A percentile compares a stretch with the other conserved stretches of the same genome.
These are phyloP conservation scores for Thalassiosira mediterranea DNA, from an alignment of 352 stramenopile species.

Conservation along the genomic window DNA sequence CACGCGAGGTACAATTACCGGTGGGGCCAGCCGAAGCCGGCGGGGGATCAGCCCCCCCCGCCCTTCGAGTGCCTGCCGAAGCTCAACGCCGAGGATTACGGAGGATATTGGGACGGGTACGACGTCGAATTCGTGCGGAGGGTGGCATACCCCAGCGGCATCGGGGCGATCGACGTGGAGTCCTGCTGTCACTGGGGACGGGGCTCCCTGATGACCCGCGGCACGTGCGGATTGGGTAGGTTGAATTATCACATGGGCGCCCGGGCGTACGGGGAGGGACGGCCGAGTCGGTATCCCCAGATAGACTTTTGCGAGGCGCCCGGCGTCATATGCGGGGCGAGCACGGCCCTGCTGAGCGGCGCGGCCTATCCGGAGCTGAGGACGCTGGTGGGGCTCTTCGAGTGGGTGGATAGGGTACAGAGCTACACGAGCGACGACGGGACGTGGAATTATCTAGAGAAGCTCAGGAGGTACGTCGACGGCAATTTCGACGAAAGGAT, in stretches of 20 bases:
- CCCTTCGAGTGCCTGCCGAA: constrained; percentile 34
- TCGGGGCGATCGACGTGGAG: constrained; percentile 38
- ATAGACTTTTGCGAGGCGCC: constrained; percentile 53
- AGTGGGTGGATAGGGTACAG: constrained; percentile 38
- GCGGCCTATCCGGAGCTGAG: constrained; percentile 49
- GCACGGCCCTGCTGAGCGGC: constrained; percentile 27
- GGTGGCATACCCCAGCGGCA: constrained; percentile 22
- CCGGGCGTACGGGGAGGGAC: constrained; percentile 24
- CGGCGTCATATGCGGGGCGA: constrained; percentile 1
- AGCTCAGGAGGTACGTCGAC: background rate
- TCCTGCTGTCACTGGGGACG: constrained; percentile 48
- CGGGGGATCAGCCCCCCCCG: constrained; percentile 15
- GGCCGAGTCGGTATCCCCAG: constrained; percentile 42
- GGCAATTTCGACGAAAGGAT: background rate
- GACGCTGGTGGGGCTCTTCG: constrained; percentile 36
- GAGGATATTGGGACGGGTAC: constrained; percentile 46
- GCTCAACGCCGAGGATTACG: constrained; percentile 8
- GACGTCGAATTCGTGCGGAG: constrained; percentile 17
- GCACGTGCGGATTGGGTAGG: constrained; percentile 34
- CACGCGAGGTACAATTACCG: constrained; percentile 36
- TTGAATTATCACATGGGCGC: constrained; percentile 47
- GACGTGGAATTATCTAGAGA: constrained; percentile 4
- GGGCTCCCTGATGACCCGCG: constrained; percentile 19
- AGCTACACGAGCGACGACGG: constrained; percentile 8
- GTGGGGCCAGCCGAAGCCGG: constrained; percentile 1